Evolutionary conservation across 768 basidiomycete species (phyloP).

Genomic region (Tulasnella sp.): DNA sequence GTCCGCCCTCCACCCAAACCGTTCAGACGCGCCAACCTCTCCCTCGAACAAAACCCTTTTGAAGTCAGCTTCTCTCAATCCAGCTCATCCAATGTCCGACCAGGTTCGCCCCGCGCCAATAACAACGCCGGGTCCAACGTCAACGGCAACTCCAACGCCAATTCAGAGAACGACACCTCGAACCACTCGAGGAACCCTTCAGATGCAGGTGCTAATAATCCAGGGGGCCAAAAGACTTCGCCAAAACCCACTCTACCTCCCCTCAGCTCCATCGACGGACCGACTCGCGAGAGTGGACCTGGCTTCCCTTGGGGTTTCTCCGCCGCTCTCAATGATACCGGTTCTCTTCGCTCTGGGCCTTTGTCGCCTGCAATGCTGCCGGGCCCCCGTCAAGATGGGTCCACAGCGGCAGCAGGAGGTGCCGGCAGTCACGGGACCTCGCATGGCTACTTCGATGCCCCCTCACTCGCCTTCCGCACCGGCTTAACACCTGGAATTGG

Average conservation of each 20-base stretch:
- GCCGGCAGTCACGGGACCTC: constrained; percentile 36
- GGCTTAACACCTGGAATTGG: constrained; percentile 67
- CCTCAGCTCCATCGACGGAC: constrained; percentile 61
- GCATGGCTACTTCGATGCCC: constrained; percentile 56
- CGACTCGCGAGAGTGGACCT: constrained; percentile 47
- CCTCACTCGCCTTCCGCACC: constrained; percentile 60
- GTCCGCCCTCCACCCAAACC: constrained; percentile 24
- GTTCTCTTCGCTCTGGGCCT: constrained; percentile 83
- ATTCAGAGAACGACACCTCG: constrained; percentile 31
- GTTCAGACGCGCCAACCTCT: constrained; percentile 61
- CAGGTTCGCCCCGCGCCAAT: constrained; percentile 34
- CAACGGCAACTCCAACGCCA: constrained; percentile 34
- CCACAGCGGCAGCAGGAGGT: constrained; percentile 34
- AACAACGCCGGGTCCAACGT: constrained; percentile 28
- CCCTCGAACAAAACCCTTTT: constrained; percentile 87
- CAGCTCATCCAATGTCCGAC: constrained; percentile 38
- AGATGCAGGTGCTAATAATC: constrained; percentile 30
- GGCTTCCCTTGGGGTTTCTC: constrained; percentile 61
- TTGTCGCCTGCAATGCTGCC: constrained; percentile 95
- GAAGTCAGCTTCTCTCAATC: constrained; percentile 53
- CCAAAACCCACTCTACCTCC: constrained; percentile 79
- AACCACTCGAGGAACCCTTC: constrained; percentile 32
- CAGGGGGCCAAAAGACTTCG: constrained; percentile 37
- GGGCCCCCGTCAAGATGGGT: constrained; percentile 55
- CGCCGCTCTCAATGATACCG: constrained; percentile 45